Percentiles rank a stretch among this genome's conserved stretches.
These are phyloP conservation scores for Chloranthus sessilifolius DNA, from an alignment of 164 flowering plant genomes.

Conservation along the genomic window DNA sequence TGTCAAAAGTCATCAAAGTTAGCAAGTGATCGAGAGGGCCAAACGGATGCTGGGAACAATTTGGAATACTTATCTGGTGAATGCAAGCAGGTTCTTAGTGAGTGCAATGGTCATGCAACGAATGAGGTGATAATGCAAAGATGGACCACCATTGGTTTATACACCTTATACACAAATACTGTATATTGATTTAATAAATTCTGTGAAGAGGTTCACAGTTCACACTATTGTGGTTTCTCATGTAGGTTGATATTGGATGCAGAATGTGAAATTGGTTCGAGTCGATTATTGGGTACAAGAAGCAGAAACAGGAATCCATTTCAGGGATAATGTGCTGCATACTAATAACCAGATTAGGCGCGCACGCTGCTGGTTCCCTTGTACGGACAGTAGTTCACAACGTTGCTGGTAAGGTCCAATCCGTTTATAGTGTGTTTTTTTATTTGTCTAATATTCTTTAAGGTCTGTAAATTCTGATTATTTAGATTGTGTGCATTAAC, in stretches of 20 bases:
- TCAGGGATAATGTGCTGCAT: slow-evolving; percentile 52
- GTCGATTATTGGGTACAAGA: slow-evolving; percentile 87
- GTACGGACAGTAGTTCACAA: slow-evolving; percentile 66
- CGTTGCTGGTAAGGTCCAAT: slow-evolving; percentile 62
- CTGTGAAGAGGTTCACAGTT: slow-evolving; percentile 20
- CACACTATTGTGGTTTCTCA: slow-evolving; percentile 32
- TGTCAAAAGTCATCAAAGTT: slow-evolving; percentile 39
- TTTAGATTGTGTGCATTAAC: not conserved
- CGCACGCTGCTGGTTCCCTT: slow-evolving; percentile 97
- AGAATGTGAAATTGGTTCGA: slow-evolving; percentile 79
- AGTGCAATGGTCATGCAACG: slow-evolving; percentile 4
- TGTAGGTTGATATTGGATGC: slow-evolving; percentile 63
- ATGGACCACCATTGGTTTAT: not conserved
- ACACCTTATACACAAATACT: not conserved
- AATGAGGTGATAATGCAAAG: slow-evolving; percentile 6
- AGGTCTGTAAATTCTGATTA: not conserved
- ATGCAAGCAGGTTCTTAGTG: slow-evolving; percentile 41
- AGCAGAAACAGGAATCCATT: slow-evolving; percentile 81
- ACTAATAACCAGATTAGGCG: slow-evolving; percentile 92
- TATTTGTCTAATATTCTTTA: not conserved
- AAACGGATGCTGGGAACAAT: slow-evolving; percentile 26
- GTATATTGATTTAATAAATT: slow-evolving; percentile 4
- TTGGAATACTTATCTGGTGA: slow-evolving; percentile 31
- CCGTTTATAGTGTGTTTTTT: not conserved
- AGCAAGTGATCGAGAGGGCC: slow-evolving; percentile 26